Conservation (phyloP, 495 filamentous ascomycete species). For the Penicillium soppii region DNA sequence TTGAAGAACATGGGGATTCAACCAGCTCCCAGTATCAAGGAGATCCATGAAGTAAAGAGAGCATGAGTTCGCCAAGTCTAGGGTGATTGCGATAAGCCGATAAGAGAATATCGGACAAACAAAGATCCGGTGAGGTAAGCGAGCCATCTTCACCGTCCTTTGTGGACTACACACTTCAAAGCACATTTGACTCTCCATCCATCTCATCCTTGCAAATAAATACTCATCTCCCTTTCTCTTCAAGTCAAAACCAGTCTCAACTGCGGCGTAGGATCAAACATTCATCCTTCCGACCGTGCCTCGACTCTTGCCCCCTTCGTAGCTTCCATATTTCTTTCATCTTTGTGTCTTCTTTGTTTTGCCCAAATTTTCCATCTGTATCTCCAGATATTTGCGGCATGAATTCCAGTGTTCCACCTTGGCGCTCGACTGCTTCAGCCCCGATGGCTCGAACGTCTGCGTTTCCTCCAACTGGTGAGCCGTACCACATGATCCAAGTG, state of each 20-base stretch:
- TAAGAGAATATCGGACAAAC: slow-evolving; percentile 13
- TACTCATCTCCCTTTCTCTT: not conserved
- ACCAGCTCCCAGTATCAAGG: slow-evolving; percentile 11
- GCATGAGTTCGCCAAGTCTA: not conserved
- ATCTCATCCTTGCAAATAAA: slow-evolving; percentile 5
- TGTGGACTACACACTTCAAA: not conserved
- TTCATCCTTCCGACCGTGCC: not conserved
- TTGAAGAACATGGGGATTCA: slow-evolving; percentile 81
- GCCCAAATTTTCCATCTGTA: slow-evolving; percentile 8
- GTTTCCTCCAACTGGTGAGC: slow-evolving; percentile 36
- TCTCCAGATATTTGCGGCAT: slow-evolving; percentile 25
- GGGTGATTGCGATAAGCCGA: slow-evolving; percentile 20
- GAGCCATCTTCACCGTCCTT: slow-evolving; percentile 10
- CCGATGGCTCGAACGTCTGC: slow-evolving; percentile 26
- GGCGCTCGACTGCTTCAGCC: slow-evolving; percentile 39
- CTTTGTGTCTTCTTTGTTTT: slow-evolving; percentile 17
- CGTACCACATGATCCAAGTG: not conserved
- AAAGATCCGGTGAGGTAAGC: slow-evolving; percentile 16
- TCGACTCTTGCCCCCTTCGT: slow-evolving; percentile 12
- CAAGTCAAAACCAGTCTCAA: slow-evolving; percentile 1
- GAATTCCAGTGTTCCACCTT: slow-evolving; percentile 44
- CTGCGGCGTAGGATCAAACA: slow-evolving; percentile 9
- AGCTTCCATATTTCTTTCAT: slow-evolving; percentile 16
- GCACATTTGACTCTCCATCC: not conserved
- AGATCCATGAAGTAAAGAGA: slow-evolving; percentile 3